phyloP scores from a whole-genome alignment of 192 early-diverging fungal genomes.

The Backusella parvicylindrica region DNA sequence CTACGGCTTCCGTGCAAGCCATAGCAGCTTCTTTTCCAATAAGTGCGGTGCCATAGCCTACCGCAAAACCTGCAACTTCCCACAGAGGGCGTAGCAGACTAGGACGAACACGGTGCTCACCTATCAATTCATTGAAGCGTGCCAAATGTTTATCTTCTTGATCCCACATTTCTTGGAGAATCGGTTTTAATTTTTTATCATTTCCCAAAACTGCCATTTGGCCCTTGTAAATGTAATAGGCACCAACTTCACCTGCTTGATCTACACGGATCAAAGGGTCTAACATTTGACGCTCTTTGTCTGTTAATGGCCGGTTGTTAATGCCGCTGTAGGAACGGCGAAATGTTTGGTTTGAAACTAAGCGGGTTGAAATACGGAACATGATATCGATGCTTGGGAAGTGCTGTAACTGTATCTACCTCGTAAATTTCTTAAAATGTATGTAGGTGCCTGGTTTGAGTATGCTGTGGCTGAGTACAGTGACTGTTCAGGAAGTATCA shows the following conservation, averaged over 20 bases:
- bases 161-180: slow-evolving; percentile 93
- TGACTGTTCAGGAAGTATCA: not conserved
- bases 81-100: slow-evolving; percentile 83
- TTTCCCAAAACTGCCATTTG: slow-evolving; percentile 78
- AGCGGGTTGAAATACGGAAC: not conserved
- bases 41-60: slow-evolving; percentile 84
- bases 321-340: not conserved
- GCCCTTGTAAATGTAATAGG: slow-evolving; percentile 95
- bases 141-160: slow-evolving; percentile 86
- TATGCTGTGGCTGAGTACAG: not conserved
- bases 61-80: slow-evolving; percentile 78
- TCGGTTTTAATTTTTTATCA: slow-evolving; percentile 60
- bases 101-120: slow-evolving; percentile 78
- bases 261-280: slow-evolving; percentile 90
- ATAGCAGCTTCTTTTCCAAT: slow-evolving; percentile 95
- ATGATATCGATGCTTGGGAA: not conserved
- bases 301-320: slow-evolving; percentile 31
- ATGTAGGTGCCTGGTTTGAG: not conserved
- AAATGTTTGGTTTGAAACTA: not conserved
- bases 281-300: slow-evolving; percentile 55
- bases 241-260: slow-evolving; percentile 95
- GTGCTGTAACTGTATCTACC: too few relatives aligned
- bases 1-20: slow-evolving; percentile 99
- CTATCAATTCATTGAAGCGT: slow-evolving; percentile 75
- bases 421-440: too few relatives aligned